Evolutionary conservation across 768 basidiomycete species (phyloP).

Genomic region (Boletus barrowsii): DNA sequence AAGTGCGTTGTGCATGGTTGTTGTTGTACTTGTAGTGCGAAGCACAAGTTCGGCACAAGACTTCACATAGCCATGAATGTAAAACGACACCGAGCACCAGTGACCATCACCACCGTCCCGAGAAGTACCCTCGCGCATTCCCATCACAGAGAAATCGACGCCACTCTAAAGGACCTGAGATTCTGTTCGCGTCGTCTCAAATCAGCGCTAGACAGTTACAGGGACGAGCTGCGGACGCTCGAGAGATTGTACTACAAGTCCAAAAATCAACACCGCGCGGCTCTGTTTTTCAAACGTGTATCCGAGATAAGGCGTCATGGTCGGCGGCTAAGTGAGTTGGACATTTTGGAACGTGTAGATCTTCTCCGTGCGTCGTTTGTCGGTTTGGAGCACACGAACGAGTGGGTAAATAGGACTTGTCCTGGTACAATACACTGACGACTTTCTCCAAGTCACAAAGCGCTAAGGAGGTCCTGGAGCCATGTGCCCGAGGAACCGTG

Average conservation of each 20-base stretch:
- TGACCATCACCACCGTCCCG: constrained; percentile 11
- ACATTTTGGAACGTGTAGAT: constrained; percentile 22
- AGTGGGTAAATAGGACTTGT: constrained; percentile 15
- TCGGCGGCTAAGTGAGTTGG: constrained; percentile 16
- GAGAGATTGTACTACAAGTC: constrained; percentile 74
- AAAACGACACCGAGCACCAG: constrained; percentile 5
- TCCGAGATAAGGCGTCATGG: constrained; percentile 54
- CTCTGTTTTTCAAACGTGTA: constrained; percentile 63
- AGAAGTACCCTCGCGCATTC: constrained; percentile 19
- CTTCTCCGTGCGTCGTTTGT: constrained; percentile 28
- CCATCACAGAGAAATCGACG: constrained; percentile 45
- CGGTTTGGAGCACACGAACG: constrained; percentile 23
- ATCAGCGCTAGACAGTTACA: constrained; percentile 31
- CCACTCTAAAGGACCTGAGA: constrained; percentile 61
- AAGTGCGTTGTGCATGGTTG: not conserved
- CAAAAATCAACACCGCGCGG: constrained; percentile 59
- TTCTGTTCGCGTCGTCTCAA: constrained; percentile 50
- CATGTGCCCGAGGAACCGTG: constrained; percentile 45
- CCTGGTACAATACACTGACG: not conserved
- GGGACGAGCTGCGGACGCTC: constrained; percentile 45
- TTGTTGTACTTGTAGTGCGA: too few species aligned
- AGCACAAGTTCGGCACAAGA: too few species aligned
- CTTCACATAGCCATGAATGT: not conserved
- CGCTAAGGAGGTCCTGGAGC: constrained; percentile 62
- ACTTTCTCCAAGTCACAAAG: constrained; percentile 41